These are phyloP conservation scores for Clarireedia monteithiana DNA, from an alignment of 2,329 filamentous ascomycete genomes.

Conservation along the genomic window DNA sequence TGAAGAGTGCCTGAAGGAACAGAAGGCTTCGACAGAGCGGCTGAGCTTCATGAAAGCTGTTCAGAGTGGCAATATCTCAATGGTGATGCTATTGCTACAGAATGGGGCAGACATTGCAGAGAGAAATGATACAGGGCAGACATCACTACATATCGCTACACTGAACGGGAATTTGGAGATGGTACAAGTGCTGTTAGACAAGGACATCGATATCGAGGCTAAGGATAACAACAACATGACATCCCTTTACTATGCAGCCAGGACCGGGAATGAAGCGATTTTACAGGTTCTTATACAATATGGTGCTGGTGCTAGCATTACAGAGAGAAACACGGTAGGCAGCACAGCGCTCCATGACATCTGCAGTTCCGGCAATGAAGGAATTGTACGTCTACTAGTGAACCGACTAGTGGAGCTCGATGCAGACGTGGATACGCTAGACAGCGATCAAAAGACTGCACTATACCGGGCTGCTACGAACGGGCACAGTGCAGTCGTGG, in stretches of 20 bases:
- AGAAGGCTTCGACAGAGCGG: slow-evolving; percentile 10
- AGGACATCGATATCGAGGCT: slow-evolving; percentile 5
- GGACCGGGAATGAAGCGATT: neutral
- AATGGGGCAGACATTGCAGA: slow-evolving; percentile 11
- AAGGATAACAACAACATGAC: slow-evolving; percentile 9
- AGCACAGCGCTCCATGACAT: slow-evolving; percentile 4
- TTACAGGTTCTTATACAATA: slow-evolving; percentile 7
- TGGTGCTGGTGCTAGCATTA: neutral
- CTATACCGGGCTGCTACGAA: too few species aligned
- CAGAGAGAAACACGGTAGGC: slow-evolving; percentile 4
- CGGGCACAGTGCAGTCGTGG: too few species aligned
- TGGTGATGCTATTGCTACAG: slow-evolving; percentile 6
- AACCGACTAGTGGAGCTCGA: too few species aligned
- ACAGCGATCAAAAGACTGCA: too few species aligned
- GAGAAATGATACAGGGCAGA: slow-evolving; percentile 10
- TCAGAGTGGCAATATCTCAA: slow-evolving; percentile 11
- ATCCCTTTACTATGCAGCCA: slow-evolving; percentile 11
- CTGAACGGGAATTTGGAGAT: slow-evolving; percentile 11
- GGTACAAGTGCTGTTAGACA: slow-evolving; percentile 4
- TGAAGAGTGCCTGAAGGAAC: slow-evolving; percentile 9
- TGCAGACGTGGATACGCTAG: too few species aligned
- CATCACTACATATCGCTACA: slow-evolving; percentile 13
- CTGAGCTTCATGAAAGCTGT: slow-evolving; percentile 13
- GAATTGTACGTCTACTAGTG: neutral
- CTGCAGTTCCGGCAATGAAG: neutral